Evolutionary conservation across 305 asterid genomes (phyloP), one percentile per base, ranked within the genome.

Genomic region (Fraxinus ornus): DNA sequence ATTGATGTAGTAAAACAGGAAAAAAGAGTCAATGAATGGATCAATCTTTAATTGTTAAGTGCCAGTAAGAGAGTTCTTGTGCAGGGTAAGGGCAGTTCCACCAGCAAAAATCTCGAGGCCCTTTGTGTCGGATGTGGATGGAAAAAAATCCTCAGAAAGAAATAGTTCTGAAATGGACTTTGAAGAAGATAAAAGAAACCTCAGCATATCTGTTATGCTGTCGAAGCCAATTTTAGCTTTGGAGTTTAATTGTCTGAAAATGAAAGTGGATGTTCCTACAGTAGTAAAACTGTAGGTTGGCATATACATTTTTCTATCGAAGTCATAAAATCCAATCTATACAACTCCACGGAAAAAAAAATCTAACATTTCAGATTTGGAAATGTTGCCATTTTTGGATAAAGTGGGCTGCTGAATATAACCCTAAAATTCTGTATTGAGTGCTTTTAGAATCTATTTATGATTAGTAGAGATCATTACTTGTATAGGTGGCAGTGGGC

Each of bases 261-360:
- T 96, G 98, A 89, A 82, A 80, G 99, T 96, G 66, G 98, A 96
- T 85, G 92, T 97, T 82, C 99, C 99, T 55, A 55, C 26, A 19
- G 66, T 55, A 55, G 66, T 55, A 55, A 55, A 55, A n/a, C 66
- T 55, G 66, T 55, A 55, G 66, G 26, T 55, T 55, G 66, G 66
- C 66, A 5, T 5, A 19, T 55, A 6, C 66, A n/a, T 55, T 17
- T 57, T 7, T 57, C 6, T 19, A 19, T 57, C 19, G 24, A 57
- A 57, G 10, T 55, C 26, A 55, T 55, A 55, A 55, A 55, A 55
- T 5, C 9, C 64, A 55, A 55, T 17, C 26, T 57, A 52, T 4
- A 52, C 1, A 44, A 17, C 62, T 52, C 62, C 62, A 52, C 22
- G 21, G 62, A 17, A 52, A 52, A 9, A 52, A 52, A 17, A 26